These are phyloP conservation scores for Biscogniauxia sp. DNA, from an alignment of 2,329 filamentous ascomycete genomes.

Conservation along the genomic window DNA sequence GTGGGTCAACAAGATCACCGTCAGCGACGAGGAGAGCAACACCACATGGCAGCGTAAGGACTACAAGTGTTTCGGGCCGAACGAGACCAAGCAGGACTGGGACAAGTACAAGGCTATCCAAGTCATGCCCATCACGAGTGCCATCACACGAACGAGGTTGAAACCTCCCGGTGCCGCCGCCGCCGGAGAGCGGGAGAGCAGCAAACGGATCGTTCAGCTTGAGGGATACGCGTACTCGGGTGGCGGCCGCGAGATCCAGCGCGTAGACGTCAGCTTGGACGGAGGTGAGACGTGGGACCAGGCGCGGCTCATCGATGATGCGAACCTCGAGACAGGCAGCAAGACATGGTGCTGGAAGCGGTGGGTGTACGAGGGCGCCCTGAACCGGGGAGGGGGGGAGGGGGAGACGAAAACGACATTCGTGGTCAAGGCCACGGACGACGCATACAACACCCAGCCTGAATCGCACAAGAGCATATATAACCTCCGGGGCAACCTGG, in stretches of 20 bases:
- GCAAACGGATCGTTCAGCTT: conserved; percentile 33
- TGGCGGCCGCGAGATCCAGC: conserved; percentile 62
- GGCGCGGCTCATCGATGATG: conserved; percentile 55
- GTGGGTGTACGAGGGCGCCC: conserved; percentile 55
- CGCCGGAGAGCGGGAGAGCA: not conserved
- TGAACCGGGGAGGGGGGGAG: conserved; percentile 35
- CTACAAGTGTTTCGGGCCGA: conserved; percentile 68
- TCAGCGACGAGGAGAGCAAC: conserved; percentile 64
- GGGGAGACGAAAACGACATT: conserved; percentile 49
- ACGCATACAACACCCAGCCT: conserved; percentile 65
- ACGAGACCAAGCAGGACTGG: conserved; percentile 60
- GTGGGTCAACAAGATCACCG: conserved; percentile 63
- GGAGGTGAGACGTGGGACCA: conserved; percentile 64
- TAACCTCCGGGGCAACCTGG: conserved; percentile 63
- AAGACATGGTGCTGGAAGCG: conserved; percentile 63
- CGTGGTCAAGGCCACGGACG: conserved; percentile 65
- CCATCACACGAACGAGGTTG: conserved; percentile 49
- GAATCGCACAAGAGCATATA: conserved; percentile 59
- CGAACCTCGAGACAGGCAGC: conserved; percentile 35
- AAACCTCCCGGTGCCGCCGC: conserved; percentile 10
- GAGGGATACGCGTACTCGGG: conserved; percentile 68
- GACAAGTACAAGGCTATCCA: conserved; percentile 62
- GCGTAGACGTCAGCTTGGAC: conserved; percentile 66
- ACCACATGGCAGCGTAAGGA: conserved; percentile 66
- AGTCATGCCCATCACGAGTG: conserved; percentile 66